Evolutionary conservation across 148 eudicot genomes (phyloP).

Genomic region (Chenopodium quinoa): DNA sequence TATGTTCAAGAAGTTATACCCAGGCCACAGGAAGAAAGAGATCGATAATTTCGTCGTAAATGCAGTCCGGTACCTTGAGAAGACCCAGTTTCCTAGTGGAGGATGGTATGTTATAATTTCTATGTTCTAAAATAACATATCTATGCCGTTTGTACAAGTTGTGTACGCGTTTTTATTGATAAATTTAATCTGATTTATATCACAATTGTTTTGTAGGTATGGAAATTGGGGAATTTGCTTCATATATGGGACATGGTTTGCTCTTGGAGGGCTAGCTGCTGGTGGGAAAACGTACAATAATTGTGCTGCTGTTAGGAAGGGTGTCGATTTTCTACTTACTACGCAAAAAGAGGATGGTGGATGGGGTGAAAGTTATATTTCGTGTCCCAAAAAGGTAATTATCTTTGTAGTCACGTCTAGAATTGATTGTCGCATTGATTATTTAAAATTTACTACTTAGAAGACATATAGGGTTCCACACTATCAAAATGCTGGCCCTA

Average conservation of each 20-base stretch:
- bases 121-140: no score
- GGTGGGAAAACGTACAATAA: slow-evolving; percentile 44
- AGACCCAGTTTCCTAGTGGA: slow-evolving; percentile 37
- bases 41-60: slow-evolving; percentile 30
- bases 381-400: slow-evolving; percentile 44
- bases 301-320: slow-evolving; percentile 38
- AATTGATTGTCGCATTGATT: no score
- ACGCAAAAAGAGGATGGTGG: slow-evolving; percentile 55
- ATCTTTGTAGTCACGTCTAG: no score
- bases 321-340: slow-evolving; percentile 36
- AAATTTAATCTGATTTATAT: background rate
- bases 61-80: slow-evolving; percentile 34
- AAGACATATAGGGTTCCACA: no score
- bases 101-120: slow-evolving; percentile 25
- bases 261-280: slow-evolving; percentile 41
- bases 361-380: slow-evolving; percentile 57
- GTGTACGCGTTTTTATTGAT: background rate
- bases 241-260: slow-evolving; percentile 51
- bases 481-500: no score
- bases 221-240: slow-evolving; percentile 55
- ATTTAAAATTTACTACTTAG: no score
- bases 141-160: background rate
- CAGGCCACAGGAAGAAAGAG: slow-evolving; percentile 41
- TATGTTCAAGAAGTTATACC: slow-evolving; percentile 45
- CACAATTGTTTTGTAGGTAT: slow-evolving; percentile 28